A percentile compares a stretch with the other conserved stretches of the same genome.
These are phyloP conservation scores for Candida ponderosae DNA, from an alignment of 805 yeast genomes.

Conservation along the genomic window DNA sequence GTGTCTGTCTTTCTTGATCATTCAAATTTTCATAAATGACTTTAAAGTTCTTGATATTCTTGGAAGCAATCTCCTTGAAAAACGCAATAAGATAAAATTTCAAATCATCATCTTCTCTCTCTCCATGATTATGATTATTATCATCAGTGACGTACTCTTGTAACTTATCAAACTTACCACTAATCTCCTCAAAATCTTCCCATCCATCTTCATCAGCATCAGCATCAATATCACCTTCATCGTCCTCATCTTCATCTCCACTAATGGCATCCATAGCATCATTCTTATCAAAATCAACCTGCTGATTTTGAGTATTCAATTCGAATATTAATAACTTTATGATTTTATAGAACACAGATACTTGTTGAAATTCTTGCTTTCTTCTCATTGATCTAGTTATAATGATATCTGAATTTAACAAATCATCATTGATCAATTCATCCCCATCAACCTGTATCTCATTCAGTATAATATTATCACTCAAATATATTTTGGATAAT, in stretches of 20 bases:
- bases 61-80: slow-evolving; percentile 47
- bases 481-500: slow-evolving; percentile 56
- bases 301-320: slow-evolving; percentile 53
- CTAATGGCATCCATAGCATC: slow-evolving; percentile 6
- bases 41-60: slow-evolving; percentile 44
- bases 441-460: slow-evolving; percentile 71
- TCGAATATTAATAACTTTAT: slow-evolving; percentile 65
- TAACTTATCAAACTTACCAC: slow-evolving; percentile 56
- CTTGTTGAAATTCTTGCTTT: slow-evolving; percentile 46
- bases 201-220: slow-evolving; percentile 62
- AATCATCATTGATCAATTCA: slow-evolving; percentile 43
- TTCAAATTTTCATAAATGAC: slow-evolving; percentile 37
- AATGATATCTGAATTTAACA: slow-evolving; percentile 46
- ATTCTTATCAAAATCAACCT: slow-evolving; percentile 31
- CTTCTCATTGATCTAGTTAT: slow-evolving; percentile 82
- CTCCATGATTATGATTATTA: slow-evolving; percentile 20
- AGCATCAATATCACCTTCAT: slow-evolving; percentile 51
- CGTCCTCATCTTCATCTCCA: slow-evolving; percentile 10
- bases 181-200: slow-evolving; percentile 71
- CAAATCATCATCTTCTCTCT: slow-evolving; percentile 5
- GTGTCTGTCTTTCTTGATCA: slow-evolving; percentile 45
- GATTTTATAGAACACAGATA: slow-evolving; percentile 67
- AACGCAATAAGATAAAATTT: slow-evolving; percentile 38
- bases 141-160: slow-evolving; percentile 41
- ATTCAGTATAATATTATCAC: slow-evolving; percentile 31